Percentiles rank a stretch among this genome's conserved stretches.
Evolutionary conservation across 352 stramenopile species (phyloP).

Genomic region (Ophiocytium majus): DNA sequence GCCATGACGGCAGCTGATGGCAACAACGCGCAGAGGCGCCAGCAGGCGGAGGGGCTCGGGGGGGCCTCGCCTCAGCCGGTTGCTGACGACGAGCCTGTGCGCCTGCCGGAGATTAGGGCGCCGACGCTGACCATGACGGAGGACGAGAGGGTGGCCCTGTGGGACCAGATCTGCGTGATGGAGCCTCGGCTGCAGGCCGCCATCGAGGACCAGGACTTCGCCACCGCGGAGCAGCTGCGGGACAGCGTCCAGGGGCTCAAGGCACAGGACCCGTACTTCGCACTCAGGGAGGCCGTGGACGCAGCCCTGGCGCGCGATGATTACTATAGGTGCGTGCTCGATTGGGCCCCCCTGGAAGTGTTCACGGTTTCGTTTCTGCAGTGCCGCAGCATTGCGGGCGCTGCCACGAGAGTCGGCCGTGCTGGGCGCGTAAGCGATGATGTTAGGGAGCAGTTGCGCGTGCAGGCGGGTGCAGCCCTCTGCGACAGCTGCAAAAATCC

Average conservation of each 20-base stretch:
- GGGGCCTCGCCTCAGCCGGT: neutral
- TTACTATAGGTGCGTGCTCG: neutral
- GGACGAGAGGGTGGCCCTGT: neutral
- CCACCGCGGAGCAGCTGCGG: neutral
- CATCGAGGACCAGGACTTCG: conserved; percentile 2
- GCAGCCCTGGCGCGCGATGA: neutral
- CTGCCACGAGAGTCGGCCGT: no score
- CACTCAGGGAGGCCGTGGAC: neutral
- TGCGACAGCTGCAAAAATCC: no score
- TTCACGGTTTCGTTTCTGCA: no score
- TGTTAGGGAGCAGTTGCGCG: no score
- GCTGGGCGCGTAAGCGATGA: no score
- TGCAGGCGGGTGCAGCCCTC: no score
- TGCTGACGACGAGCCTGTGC: neutral
- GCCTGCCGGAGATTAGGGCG: neutral
- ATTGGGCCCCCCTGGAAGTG: no score
- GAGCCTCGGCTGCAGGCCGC: conserved; percentile 2
- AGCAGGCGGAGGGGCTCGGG: neutral
- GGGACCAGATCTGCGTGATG: neutral
- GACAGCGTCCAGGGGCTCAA: neutral
- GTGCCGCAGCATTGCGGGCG: no score
- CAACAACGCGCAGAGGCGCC: neutral
- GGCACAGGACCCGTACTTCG: conserved; percentile 16
- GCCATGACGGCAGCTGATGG: neutral
- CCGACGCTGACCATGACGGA: neutral